These are phyloP conservation scores for Pyrenopolyporus hunteri DNA, from an alignment of 495 filamentous ascomycete genomes.

Conservation along the genomic window DNA sequence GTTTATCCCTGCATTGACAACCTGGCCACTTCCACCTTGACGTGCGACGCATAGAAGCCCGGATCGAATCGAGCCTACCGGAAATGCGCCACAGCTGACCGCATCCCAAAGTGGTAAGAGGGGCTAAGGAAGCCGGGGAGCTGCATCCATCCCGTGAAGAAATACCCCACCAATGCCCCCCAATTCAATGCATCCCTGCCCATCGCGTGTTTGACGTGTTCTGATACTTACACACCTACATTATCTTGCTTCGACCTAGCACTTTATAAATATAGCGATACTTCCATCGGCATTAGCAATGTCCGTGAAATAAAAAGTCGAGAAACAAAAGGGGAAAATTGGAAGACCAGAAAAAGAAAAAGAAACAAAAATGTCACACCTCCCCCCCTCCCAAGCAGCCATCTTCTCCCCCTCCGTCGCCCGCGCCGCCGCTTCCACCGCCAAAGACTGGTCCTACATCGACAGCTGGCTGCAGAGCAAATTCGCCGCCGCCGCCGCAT, in stretches of 20 bases:
- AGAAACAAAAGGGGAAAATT: no score
- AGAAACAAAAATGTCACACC: slow-evolving; percentile 64
- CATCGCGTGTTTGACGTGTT: slow-evolving; percentile 27
- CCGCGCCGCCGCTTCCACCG: slow-evolving; percentile 64
- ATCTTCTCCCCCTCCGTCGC: slow-evolving; percentile 77
- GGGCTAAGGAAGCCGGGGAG: slow-evolving; percentile 14
- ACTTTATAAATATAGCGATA: no score
- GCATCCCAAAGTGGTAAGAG: slow-evolving; percentile 23
- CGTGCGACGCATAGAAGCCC: background rate
- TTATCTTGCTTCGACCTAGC: no score
- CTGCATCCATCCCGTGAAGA: background rate
- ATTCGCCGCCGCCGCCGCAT: slow-evolving; percentile 47
- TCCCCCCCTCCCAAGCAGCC: slow-evolving; percentile 56
- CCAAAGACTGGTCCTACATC: slow-evolving; percentile 87
- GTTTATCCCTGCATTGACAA: slow-evolving; percentile 31
- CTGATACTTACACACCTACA: background rate
- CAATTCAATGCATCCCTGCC: slow-evolving; percentile 7
- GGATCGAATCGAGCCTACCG: background rate
- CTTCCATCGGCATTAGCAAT: no score
- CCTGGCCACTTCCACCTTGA: slow-evolving; percentile 26
- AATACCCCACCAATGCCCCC: slow-evolving; percentile 20
- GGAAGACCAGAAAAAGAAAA: no score
- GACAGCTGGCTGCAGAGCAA: slow-evolving; percentile 79
- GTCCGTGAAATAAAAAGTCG: no score
- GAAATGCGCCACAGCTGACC: slow-evolving; percentile 7